Evolutionary conservation across 768 basidiomycete genomes (phyloP), one percentile per base, ranked within the genome.

Genomic region (Suillus subalutaceus): DNA sequence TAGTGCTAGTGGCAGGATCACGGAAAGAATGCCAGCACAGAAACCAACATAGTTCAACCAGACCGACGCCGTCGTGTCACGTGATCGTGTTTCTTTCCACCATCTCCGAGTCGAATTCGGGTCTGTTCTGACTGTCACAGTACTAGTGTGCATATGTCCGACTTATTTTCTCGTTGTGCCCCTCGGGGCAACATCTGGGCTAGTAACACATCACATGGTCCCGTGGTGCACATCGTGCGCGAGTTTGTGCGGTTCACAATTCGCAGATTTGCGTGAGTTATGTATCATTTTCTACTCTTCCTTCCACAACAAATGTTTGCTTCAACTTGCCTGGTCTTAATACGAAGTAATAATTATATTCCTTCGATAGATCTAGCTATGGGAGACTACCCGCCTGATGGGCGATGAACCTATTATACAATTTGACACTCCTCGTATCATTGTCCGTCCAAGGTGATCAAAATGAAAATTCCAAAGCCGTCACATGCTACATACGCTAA

Each of bases 11-110:
- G n/a, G 38, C 48, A 48, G 32, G 53, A 67, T 23, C 9, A 60
- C 26, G 7, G 40, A 35, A 20, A 20, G 35, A 38, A 60, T 50
- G n/a, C 30, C 35, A 40, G 50, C 32, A 68, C 65, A 67, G 63
- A 26, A 65, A 56, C 37, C 70, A 78, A 77, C 63, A 73, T 56
- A 38, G 44, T 64, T 72, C 35, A 77, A 70, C 74, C n/a, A 59
- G 50, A 43, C 62, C 40, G 70, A 72, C 76, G 76, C 76, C n/a
- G 76, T 74, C 32, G 10, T 43, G 57, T 78, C 76, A 77, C 77
- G 71, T 77, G 76, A 65, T 67, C 76, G 76, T 70, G 71, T 69
- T 69, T 37, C 37, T 37, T 37, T 37, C 35, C 3, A 5, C 26
- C 26, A 26, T 26, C 26, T 32, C 32, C 5, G 32, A 32, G 32